A percentile compares a stretch with the other conserved stretches of the same genome.
Evolutionary conservation across 2,329 filamentous ascomycete species (phyloP).

Genomic region (Sphaerulina vaccinii): DNA sequence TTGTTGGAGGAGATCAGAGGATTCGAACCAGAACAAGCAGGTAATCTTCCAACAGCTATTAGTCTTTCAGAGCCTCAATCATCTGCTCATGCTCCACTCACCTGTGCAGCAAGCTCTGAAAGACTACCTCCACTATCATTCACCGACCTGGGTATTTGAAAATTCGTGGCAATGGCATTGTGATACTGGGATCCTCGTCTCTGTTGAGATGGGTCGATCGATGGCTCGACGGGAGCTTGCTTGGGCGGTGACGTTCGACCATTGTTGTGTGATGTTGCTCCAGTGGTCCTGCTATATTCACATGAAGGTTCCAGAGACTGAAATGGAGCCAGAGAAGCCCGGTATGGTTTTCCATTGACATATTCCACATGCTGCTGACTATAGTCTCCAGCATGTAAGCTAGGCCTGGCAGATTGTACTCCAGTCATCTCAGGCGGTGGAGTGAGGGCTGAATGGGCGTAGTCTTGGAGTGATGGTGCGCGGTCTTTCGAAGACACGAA

Average conservation of each 20-base stretch:
- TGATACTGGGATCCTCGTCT: slow-evolving; percentile 31
- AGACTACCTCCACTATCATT: slow-evolving; percentile 72
- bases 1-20: slow-evolving; percentile 71
- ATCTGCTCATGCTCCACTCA: slow-evolving; percentile 42
- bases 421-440: slow-evolving; percentile 40
- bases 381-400: slow-evolving; percentile 22
- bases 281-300: slow-evolving; percentile 15
- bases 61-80: not conserved
- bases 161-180: slow-evolving; percentile 49
- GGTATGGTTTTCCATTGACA: slow-evolving; percentile 23
- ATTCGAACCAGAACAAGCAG: slow-evolving; percentile 97
- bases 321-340: slow-evolving; percentile 25
- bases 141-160: slow-evolving; percentile 74
- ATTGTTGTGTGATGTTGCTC: slow-evolving; percentile 11
- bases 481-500: slow-evolving; percentile 34
- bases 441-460: slow-evolving; percentile 32
- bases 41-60: slow-evolving; percentile 64
- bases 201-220: slow-evolving; percentile 14
- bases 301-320: slow-evolving; percentile 19
- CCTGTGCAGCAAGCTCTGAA: slow-evolving; percentile 80
- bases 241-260: slow-evolving; percentile 26
- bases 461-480: slow-evolving; percentile 16
- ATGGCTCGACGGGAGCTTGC: slow-evolving; percentile 16
- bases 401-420: slow-evolving; percentile 24
- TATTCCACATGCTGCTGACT: slow-evolving; percentile 29